A percentile compares a stretch with the other conserved stretches of the same genome.
phyloP scores from a whole-genome alignment of 2,329 filamentous ascomycete species.

The Cercospora sp. region DNA sequence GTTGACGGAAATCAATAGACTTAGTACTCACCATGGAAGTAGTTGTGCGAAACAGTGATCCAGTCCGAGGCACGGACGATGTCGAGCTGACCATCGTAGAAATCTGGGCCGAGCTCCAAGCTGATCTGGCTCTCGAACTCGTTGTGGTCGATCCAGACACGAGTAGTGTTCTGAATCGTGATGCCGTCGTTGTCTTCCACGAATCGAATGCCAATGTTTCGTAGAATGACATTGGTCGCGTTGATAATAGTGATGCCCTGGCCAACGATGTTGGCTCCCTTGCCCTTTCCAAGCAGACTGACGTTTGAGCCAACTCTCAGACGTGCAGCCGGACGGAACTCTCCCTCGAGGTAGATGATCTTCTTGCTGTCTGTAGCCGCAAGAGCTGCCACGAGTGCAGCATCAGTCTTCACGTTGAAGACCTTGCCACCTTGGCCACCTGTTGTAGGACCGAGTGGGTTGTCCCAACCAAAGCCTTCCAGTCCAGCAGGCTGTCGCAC shows the following conservation, averaged over 20 bases:
- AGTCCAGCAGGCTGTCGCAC: conserved; percentile 2
- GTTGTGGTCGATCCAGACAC: conserved; percentile 53
- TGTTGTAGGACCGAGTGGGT: conserved; percentile 39
- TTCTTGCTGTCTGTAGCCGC: conserved; percentile 41
- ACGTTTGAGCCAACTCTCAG: conserved; percentile 51
- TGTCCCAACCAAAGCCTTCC: conserved; percentile 30
- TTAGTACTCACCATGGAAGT: conserved; percentile 43
- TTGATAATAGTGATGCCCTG: conserved; percentile 43
- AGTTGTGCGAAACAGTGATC: conserved; percentile 53
- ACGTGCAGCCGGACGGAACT: conserved; percentile 46
- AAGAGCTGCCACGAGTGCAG: conserved; percentile 49
- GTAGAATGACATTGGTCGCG: conserved; percentile 46
- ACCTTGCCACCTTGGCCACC: conserved; percentile 43
- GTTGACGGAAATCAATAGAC: too few species aligned
- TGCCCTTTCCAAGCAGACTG: conserved; percentile 45
- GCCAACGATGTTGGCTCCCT: conserved; percentile 42
- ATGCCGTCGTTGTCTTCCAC: conserved; percentile 48
- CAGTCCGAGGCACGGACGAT: conserved; percentile 50
- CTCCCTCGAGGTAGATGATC: conserved; percentile 50
- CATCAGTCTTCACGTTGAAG: conserved; percentile 40
- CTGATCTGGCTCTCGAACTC: conserved; percentile 49
- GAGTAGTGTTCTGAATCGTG: conserved; percentile 48
- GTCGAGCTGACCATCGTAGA: conserved; percentile 50
- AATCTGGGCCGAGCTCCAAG: conserved; percentile 28
- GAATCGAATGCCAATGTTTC: conserved; percentile 42